These are phyloP conservation scores for Nakaseomyces kungkrabaensis DNA, from an alignment of 1,139 yeast species.

Conservation along the genomic window DNA sequence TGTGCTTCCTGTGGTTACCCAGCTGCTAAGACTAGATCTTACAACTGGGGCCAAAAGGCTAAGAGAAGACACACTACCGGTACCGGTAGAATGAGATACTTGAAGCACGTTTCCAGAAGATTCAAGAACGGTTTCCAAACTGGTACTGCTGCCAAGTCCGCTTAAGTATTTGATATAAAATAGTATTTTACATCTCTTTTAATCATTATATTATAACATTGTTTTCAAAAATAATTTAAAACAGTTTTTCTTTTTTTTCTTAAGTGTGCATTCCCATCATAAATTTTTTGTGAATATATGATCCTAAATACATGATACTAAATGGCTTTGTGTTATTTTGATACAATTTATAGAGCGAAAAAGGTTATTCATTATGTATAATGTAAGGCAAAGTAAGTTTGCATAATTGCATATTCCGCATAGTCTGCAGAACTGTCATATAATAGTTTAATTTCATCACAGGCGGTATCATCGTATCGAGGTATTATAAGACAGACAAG, in stretches of 20 bases:
- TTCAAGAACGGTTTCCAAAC: conserved; percentile 99
- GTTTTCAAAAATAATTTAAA: background rate
- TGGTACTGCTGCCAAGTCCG: conserved; percentile 44
- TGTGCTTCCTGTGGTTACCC: conserved; percentile 99
- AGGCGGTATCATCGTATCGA: no score
- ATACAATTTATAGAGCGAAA: no score
- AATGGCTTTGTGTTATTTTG: no score
- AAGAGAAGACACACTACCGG: conserved; percentile 99
- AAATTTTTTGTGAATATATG: no score
- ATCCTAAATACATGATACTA: no score
- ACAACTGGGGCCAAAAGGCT: conserved; percentile 99
- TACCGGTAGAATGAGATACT: conserved; percentile 99
- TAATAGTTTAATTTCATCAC: no score
- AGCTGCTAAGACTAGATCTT: conserved; percentile 96
- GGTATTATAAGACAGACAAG: no score
- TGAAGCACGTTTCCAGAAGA: conserved; percentile 94
- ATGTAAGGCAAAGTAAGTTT: no score
- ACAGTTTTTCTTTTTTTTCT: background rate
- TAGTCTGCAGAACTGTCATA: no score
- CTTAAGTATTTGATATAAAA: conserved; percentile 13
- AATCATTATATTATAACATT: conserved; percentile 5
- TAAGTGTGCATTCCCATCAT: no score
- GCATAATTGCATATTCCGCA: no score
- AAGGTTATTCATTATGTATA: no score
- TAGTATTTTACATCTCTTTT: conserved; percentile 2